phyloP scores from a whole-genome alignment of 805 yeast genomes.

The Wickerhamomyces subpelliculosus region DNA sequence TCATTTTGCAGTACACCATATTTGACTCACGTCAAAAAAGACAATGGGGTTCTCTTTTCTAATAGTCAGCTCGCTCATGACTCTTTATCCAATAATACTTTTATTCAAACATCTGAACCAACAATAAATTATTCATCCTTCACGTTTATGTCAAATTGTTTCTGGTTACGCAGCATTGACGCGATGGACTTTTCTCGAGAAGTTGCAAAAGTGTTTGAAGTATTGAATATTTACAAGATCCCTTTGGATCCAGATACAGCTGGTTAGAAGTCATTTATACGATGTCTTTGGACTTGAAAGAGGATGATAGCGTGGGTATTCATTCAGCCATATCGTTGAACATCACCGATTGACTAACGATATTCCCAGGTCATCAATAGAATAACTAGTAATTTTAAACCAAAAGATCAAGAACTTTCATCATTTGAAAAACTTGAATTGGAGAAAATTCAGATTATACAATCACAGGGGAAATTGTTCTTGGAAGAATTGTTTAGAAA shows the following conservation, averaged over 20 bases:
- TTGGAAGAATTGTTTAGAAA: constrained; percentile 22
- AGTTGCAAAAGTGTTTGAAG: too few relatives aligned
- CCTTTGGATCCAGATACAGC: too few relatives aligned
- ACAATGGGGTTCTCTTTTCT: constrained; percentile 26
- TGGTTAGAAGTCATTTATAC: too few relatives aligned
- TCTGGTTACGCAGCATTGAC: too few relatives aligned
- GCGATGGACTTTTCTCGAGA: too few relatives aligned
- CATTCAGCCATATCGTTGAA: too few relatives aligned
- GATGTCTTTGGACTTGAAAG: constrained; percentile 8
- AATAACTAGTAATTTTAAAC: constrained; percentile 16
- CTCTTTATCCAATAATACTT: too few relatives aligned
- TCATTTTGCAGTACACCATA: too few relatives aligned
- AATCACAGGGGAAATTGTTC: constrained; percentile 21
- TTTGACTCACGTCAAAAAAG: constrained; percentile 33
- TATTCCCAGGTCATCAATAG: constrained; percentile 13
- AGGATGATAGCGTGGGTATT: constrained; percentile 11
- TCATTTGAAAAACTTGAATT: constrained; percentile 18
- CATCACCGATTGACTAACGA: not conserved
- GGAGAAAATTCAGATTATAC: constrained; percentile 21
- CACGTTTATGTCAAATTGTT: too few relatives aligned
- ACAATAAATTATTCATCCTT: too few relatives aligned
- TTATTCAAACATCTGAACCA: too few relatives aligned
- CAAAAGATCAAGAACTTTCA: constrained; percentile 4
- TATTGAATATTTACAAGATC: too few relatives aligned
- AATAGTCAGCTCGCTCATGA: not conserved